phyloP scores from a whole-genome alignment of 2,329 filamentous ascomycete species.

The Cladosporium sp. region DNA sequence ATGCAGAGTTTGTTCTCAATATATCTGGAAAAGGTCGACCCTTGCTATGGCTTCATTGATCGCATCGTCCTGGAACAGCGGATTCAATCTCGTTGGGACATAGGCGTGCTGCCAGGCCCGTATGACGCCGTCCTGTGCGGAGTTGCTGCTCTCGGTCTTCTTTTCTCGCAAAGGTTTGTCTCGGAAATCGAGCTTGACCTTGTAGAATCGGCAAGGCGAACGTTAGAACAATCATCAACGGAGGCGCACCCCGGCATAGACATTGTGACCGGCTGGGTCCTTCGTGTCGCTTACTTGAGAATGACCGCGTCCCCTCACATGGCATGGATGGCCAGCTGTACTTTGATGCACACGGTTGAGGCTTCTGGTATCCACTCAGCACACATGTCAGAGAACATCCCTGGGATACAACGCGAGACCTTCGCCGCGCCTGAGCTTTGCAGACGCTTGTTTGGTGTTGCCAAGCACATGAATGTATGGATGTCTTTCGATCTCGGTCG shows the following conservation, averaged over 20 bases:
- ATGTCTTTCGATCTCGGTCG: constrained; percentile 53
- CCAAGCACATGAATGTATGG: constrained; percentile 55
- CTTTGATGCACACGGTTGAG: constrained; percentile 53
- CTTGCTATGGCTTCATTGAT: constrained; percentile 46
- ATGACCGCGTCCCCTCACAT: constrained; percentile 48
- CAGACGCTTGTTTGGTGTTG: constrained; percentile 37
- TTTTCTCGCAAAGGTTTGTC: constrained; percentile 44
- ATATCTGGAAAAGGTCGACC: constrained; percentile 50
- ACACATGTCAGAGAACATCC: constrained; percentile 14
- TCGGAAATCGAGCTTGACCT: constrained; percentile 40
- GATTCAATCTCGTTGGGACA: constrained; percentile 33
- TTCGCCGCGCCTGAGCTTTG: constrained; percentile 9
- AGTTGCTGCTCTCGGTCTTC: constrained; percentile 48
- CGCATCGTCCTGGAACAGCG: constrained; percentile 29
- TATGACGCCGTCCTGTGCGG: constrained; percentile 49
- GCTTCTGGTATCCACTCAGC: constrained; percentile 44
- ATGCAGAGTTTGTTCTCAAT: constrained; percentile 41
- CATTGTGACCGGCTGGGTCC: constrained; percentile 45
- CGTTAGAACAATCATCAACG: constrained; percentile 35
- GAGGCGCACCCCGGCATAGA: constrained; percentile 31
- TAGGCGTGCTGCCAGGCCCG: constrained; percentile 17
- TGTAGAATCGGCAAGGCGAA: constrained; percentile 40
- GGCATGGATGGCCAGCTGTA: constrained; percentile 54
- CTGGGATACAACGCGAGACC: constrained; percentile 13
- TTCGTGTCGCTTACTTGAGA: constrained; percentile 50